Conservation (phyloP, 192 early-diverging fungal species). For the Rhizoclosmatium globosum region DNA sequence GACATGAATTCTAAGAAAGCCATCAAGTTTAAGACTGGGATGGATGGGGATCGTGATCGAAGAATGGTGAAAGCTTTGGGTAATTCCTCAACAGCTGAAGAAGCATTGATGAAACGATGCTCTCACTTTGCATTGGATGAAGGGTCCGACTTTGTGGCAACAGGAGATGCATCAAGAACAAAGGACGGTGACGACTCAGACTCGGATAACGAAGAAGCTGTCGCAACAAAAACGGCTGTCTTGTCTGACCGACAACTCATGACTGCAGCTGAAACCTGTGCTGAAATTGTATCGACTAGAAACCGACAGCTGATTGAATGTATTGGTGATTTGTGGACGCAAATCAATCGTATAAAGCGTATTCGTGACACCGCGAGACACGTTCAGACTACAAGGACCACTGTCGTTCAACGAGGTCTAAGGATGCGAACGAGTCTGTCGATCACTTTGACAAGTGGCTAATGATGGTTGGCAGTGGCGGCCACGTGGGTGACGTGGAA, state of each 20-base stretch:
- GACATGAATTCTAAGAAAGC: constrained; percentile 54
- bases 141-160: neutral
- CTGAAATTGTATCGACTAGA: constrained; percentile 46
- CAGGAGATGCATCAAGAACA: neutral
- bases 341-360: constrained; percentile 31
- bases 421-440: constrained; percentile 15
- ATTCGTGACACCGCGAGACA: constrained; percentile 6
- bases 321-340: constrained; percentile 26
- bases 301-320: constrained; percentile 45
- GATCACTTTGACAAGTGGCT: constrained; percentile 46
- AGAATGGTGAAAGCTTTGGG: constrained; percentile 48
- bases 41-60: constrained; percentile 47
- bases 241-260: neutral
- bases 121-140: constrained; percentile 54
- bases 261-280: constrained; percentile 46
- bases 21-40: constrained; percentile 37
- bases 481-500: constrained; percentile 46
- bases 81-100: constrained; percentile 44
- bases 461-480: constrained; percentile 36
- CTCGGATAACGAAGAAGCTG: constrained; percentile 13
- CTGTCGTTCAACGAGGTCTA: constrained; percentile 7
- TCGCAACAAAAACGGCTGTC: neutral
- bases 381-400: constrained; percentile 39
- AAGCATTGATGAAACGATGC: constrained; percentile 55
- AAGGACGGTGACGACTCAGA: constrained; percentile 27